Percentiles rank a stretch among this genome's conserved stretches.
Evolutionary conservation across 805 yeast species (phyloP).

Genomic region (Torulaspora quercuum): DNA sequence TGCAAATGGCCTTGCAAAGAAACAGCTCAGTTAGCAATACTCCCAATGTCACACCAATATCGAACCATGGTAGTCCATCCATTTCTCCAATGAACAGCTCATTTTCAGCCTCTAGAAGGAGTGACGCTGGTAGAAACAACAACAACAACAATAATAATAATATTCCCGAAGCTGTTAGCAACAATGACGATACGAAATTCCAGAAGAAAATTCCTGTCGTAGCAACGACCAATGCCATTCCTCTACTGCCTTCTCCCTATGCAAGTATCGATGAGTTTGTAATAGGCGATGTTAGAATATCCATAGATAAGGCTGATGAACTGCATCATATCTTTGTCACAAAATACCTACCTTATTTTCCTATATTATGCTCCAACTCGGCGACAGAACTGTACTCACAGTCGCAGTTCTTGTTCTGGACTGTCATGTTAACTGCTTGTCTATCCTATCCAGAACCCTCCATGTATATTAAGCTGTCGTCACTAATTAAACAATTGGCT

Average conservation of each 20-base stretch:
- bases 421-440: conserved; percentile 82
- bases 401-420: conserved; percentile 85
- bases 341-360: conserved; percentile 70
- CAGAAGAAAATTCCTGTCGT: conserved; percentile 22
- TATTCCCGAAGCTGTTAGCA: not conserved
- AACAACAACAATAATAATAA: conserved; percentile 1
- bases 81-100: conserved; percentile 11
- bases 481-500: conserved; percentile 78
- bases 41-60: conserved; percentile 15
- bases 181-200: not conserved
- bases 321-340: conserved; percentile 66
- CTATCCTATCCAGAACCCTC: conserved; percentile 85
- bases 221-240: conserved; percentile 32
- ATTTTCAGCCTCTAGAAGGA: conserved; percentile 5
- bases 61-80: conserved; percentile 12
- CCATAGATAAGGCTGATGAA: conserved; percentile 63
- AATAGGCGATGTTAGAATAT: conserved; percentile 69
- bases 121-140: not conserved
- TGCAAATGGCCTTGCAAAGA: conserved; percentile 43
- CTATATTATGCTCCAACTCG: conserved; percentile 65
- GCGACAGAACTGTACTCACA: conserved; percentile 78
- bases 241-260: conserved; percentile 33
- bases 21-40: conserved; percentile 23
- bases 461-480: conserved; percentile 68
- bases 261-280: conserved; percentile 56